Conservation (phyloP, 2,329 filamentous ascomycete genomes). For the Penicillium sp. region DNA sequence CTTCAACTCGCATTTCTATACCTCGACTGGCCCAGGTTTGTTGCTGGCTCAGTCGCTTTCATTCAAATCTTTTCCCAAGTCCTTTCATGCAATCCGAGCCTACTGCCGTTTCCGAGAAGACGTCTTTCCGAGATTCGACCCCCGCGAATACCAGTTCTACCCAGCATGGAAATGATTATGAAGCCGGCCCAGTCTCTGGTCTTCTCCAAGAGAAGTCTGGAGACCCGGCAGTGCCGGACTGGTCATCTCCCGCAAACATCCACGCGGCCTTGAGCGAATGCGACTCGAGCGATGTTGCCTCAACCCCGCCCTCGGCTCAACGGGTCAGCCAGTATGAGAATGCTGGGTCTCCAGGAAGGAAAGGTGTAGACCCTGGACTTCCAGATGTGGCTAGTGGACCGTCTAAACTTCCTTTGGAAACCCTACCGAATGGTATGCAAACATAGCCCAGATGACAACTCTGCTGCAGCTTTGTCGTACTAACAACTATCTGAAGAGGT, state of each 20-base stretch:
- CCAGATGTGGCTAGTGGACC: constrained; percentile 51
- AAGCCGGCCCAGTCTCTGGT: constrained; percentile 46
- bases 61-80: constrained; percentile 32
- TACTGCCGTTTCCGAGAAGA: constrained; percentile 51
- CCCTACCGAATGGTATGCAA: constrained; percentile 76
- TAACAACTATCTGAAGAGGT: constrained; percentile 64
- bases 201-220: constrained; percentile 43
- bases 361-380: constrained; percentile 50
- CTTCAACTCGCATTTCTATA: constrained; percentile 4
- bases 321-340: constrained; percentile 59
- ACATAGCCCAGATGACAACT: neutral
- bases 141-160: constrained; percentile 39
- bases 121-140: constrained; percentile 40
- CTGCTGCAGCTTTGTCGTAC: neutral
- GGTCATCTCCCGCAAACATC: constrained; percentile 20
- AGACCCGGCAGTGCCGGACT: constrained; percentile 28
- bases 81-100: constrained; percentile 66
- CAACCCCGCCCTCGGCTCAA: constrained; percentile 43
- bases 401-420: constrained; percentile 52
- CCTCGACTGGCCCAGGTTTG: constrained; percentile 52
- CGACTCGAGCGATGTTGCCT: constrained; percentile 21
- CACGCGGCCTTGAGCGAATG: constrained; percentile 29
- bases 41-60: constrained; percentile 57
- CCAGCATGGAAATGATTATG: constrained; percentile 61
- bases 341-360: constrained; percentile 36